These are phyloP conservation scores for Nitzschia putrida DNA, from an alignment of 108 stramenopile genomes.

Conservation along the genomic window DNA sequence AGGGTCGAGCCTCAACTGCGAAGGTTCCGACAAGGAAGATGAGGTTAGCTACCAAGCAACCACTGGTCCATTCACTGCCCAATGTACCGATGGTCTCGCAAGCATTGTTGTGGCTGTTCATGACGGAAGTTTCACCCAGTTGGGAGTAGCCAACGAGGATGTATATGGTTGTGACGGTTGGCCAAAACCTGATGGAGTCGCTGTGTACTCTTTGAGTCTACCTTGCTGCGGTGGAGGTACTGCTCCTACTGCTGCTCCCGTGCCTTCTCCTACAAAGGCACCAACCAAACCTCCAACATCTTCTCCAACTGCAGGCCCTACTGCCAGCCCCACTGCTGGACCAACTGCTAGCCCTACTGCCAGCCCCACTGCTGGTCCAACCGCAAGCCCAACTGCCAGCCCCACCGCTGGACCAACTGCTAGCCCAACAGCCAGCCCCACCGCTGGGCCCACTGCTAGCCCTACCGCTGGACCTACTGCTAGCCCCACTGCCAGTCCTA, in stretches of 20 bases:
- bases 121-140: no score
- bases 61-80: no score
- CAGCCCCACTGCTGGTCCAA: background rate
- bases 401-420: constrained; percentile 2
- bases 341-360: constrained; percentile 7
- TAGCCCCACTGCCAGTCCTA: background rate
- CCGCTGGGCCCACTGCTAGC: background rate
- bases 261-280: background rate
- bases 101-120: no score
- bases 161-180: no score
- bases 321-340: constrained; percentile 14
- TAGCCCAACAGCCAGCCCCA: background rate
- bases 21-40: no score
- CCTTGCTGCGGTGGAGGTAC: no score
- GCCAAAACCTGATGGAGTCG: no score
- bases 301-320: constrained; percentile 4
- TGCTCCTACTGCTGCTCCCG: background rate
- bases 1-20: no score
- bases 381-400: background rate
- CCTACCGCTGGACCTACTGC: constrained; percentile 6
- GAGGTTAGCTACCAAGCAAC: no score
- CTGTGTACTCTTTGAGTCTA: no score
- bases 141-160: no score
- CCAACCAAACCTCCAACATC: background rate
- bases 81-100: no score